Conservation (phyloP, 495 filamentous ascomycete genomes). For the Neurospora sp. region DNA sequence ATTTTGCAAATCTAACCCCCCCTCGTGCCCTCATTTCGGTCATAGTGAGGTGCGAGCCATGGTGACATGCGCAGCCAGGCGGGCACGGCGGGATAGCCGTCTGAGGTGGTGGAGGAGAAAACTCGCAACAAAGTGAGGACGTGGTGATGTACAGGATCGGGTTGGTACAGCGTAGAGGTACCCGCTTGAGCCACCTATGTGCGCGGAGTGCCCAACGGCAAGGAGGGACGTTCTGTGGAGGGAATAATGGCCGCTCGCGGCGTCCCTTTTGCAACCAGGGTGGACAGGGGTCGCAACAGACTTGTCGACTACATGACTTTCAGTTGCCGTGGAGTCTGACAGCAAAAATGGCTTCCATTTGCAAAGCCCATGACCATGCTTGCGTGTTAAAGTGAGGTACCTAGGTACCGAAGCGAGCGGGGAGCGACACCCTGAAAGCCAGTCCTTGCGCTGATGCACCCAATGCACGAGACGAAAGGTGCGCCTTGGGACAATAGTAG, state of each 20-base stretch:
- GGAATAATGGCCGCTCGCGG: neutral
- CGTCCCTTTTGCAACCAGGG: neutral
- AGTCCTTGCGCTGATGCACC: neutral
- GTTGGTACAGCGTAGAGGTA: neutral
- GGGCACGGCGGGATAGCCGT: neutral
- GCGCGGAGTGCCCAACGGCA: neutral
- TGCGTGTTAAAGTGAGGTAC: neutral
- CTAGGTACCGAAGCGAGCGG: neutral
- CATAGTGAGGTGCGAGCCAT: neutral
- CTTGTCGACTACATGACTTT: neutral
- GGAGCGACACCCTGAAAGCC: neutral
- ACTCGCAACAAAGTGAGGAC: neutral
- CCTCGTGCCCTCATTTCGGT: neutral
- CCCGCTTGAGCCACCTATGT: neutral
- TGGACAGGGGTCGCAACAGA: neutral
- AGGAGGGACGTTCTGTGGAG: neutral
- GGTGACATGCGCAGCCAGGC: neutral
- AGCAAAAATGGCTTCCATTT: neutral
- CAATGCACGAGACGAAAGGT: neutral
- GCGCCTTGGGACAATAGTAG: neutral
- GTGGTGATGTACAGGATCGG: neutral
- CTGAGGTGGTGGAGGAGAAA: neutral
- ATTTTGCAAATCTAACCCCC: neutral
- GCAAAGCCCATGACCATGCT: neutral
- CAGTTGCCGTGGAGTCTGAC: neutral